Evolutionary conservation across 169 alveolate genomes (phyloP).

Genomic region (Cryptosporidium felis): DNA sequence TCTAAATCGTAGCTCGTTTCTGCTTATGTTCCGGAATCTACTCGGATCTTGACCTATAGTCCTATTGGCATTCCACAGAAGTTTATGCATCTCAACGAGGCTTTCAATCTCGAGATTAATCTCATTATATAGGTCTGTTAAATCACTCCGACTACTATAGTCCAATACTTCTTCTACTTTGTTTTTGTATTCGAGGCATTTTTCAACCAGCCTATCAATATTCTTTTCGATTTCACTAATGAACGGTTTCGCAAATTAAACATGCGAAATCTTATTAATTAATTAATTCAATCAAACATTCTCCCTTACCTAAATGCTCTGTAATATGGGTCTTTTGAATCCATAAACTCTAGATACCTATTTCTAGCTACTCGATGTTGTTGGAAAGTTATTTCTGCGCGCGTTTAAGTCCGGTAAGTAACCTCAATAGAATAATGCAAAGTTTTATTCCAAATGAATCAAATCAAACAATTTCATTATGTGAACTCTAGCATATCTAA

Average conservation of each 20-base stretch:
- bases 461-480: too few relatives aligned
- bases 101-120: slow-evolving; percentile 9
- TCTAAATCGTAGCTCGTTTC: slow-evolving; percentile 23
- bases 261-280: not conserved
- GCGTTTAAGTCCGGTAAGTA: too few relatives aligned
- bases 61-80: not conserved
- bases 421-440: too few relatives aligned
- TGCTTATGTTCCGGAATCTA: slow-evolving; percentile 14
- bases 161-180: not conserved
- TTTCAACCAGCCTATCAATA: not conserved
- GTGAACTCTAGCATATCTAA: too few relatives aligned
- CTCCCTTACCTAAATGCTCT: slow-evolving; percentile 47
- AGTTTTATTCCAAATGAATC: too few relatives aligned
- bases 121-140: not conserved
- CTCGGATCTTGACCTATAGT: slow-evolving; percentile 13
- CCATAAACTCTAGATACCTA: too few relatives aligned
- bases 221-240: slow-evolving; percentile 34
- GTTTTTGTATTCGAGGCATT: not conserved
- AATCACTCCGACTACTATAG: not conserved
- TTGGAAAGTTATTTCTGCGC: too few relatives aligned
- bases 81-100: not conserved
- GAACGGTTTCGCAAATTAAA: not conserved
- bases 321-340: slow-evolving; percentile 50
- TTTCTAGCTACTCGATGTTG: too few relatives aligned
- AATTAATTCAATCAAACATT: not conserved